Conservation (phyloP, 345 rosid species). For the Citrus unshiu region DNA sequence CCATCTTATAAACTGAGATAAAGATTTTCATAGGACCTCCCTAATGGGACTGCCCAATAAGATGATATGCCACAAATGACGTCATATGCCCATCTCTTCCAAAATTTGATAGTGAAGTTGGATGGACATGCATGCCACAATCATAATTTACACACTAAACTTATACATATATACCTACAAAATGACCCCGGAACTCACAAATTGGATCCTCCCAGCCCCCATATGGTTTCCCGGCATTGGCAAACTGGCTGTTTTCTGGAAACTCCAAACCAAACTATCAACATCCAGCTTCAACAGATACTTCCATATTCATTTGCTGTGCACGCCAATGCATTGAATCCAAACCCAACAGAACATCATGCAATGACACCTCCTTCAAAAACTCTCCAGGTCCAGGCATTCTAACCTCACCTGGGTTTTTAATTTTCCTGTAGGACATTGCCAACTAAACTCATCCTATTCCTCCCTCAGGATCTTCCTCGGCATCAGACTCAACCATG, state of each 20-base stretch:
- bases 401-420: background rate
- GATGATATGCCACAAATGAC: too few relatives aligned
- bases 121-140: too few relatives aligned
- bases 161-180: slow-evolving; percentile 28
- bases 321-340: slow-evolving; percentile 41
- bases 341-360: slow-evolving; percentile 39
- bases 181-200: slow-evolving; percentile 46
- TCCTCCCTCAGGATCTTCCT: slow-evolving; percentile 40
- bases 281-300: slow-evolving; percentile 45
- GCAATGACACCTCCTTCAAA: slow-evolving; percentile 41
- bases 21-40: too few relatives aligned
- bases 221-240: slow-evolving; percentile 29
- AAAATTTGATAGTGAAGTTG: too few relatives aligned
- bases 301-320: slow-evolving; percentile 52
- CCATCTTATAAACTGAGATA: too few relatives aligned
- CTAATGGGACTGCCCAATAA: too few relatives aligned
- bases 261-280: slow-evolving; percentile 50
- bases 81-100: too few relatives aligned
- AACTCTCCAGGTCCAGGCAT: slow-evolving; percentile 16
- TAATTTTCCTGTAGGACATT: background rate
- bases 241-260: slow-evolving; percentile 44
- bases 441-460: slow-evolving; percentile 34
- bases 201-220: slow-evolving; percentile 47
- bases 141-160: background rate
- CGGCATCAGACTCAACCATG: slow-evolving; percentile 42